Conservation (phyloP, 169 alveolate species). For the Eimeria brunetti region DNA sequence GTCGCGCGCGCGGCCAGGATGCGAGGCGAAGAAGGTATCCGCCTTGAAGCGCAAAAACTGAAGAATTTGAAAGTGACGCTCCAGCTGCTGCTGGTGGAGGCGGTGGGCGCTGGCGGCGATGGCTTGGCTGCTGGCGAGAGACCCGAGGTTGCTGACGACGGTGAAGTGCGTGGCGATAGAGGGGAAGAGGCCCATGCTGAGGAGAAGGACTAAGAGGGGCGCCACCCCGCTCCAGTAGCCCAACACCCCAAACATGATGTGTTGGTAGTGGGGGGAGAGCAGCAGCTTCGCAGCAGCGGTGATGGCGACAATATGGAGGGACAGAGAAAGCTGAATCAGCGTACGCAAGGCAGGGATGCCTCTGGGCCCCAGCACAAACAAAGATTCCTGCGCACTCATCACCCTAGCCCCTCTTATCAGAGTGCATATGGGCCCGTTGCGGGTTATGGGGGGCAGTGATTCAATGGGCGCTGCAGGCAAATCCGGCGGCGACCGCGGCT, state of each 20-base stretch:
- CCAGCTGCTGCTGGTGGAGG: slow-evolving; percentile 35
- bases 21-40: slow-evolving; percentile 38
- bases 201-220: slow-evolving; percentile 3
- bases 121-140: slow-evolving; percentile 75
- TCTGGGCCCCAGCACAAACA: slow-evolving; percentile 52
- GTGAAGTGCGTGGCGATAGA: slow-evolving; percentile 35
- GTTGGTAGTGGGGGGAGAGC: slow-evolving; percentile 70
- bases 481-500: background rate
- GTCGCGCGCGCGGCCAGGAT: slow-evolving; percentile 52
- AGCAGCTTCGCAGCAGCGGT: slow-evolving; percentile 73
- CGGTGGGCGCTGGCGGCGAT: slow-evolving; percentile 44
- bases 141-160: slow-evolving; percentile 61
- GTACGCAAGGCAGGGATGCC: slow-evolving; percentile 50
- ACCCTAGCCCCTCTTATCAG: slow-evolving; percentile 28
- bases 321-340: slow-evolving; percentile 41
- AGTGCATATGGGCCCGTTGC: slow-evolving; percentile 56
- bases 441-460: slow-evolving; percentile 5
- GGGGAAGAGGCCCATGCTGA: slow-evolving; percentile 63
- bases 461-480: slow-evolving; percentile 67
- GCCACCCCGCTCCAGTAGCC: slow-evolving; percentile 76
- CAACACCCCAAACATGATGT: slow-evolving; percentile 38
- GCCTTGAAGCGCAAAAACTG: slow-evolving; percentile 74
- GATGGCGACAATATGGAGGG: slow-evolving; percentile 70
- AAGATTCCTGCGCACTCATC: slow-evolving; percentile 58
- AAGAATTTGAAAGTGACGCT: slow-evolving; percentile 65